A percentile compares a stretch with the other conserved stretches of the same genome.
Evolutionary conservation across 371 early-diverging fungal genomes (phyloP).

Genomic region (Mortierella sp.): DNA sequence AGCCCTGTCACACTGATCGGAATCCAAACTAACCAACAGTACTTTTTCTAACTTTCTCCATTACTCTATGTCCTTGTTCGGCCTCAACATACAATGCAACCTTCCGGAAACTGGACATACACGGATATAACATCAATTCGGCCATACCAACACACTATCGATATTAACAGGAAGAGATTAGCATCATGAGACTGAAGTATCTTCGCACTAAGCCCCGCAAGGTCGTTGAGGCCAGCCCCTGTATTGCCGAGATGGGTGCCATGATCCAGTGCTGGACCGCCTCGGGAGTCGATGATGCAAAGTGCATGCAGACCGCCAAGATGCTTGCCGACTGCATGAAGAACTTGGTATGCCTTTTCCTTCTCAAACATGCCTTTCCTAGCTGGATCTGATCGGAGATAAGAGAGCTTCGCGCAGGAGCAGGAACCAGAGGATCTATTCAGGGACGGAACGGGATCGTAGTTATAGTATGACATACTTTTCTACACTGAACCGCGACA

Average conservation of each 20-base stretch:
- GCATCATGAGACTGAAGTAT: slow-evolving; percentile 74
- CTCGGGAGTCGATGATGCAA: slow-evolving; percentile 70
- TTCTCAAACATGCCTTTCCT: background rate
- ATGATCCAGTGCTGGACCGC: slow-evolving; percentile 78
- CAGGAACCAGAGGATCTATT: too few species aligned
- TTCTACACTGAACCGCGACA: too few species aligned
- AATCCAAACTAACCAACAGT: too few species aligned
- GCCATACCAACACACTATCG: background rate
- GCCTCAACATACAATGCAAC: too few species aligned
- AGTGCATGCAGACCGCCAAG: slow-evolving; percentile 67
- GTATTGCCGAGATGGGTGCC: slow-evolving; percentile 75
- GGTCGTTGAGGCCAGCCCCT: slow-evolving; percentile 72
- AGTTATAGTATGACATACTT: too few species aligned
- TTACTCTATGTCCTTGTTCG: too few species aligned
- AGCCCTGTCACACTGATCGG: too few species aligned
- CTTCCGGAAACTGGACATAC: too few species aligned
- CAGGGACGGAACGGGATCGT: too few species aligned
- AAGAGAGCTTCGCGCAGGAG: background rate
- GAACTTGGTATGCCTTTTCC: slow-evolving; percentile 66
- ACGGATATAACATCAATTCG: background rate
- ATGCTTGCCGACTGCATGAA: slow-evolving; percentile 73
- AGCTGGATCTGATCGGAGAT: background rate
- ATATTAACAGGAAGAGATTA: slow-evolving; percentile 21
- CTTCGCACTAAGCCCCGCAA: slow-evolving; percentile 76
- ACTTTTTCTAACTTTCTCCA: too few species aligned